These are phyloP conservation scores for Golovinomyces cichoracearum DNA, from an alignment of 2,329 filamentous ascomycete species.

Conservation along the genomic window DNA sequence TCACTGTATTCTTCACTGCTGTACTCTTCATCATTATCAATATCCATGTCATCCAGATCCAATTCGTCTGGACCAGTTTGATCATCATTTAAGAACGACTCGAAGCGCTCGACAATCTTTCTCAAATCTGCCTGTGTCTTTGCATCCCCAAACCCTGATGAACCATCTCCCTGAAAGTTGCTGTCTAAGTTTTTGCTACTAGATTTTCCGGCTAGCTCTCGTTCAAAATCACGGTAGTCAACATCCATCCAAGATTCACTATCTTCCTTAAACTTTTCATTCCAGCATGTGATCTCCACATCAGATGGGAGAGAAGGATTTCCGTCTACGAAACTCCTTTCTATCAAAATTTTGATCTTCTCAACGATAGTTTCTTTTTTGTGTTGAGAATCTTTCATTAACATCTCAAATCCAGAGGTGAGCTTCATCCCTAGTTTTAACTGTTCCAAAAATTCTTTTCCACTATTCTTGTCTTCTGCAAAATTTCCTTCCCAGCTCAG, in stretches of 20 bases:
- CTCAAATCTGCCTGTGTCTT: slow-evolving; percentile 49
- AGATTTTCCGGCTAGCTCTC: slow-evolving; percentile 34
- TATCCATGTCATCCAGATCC: slow-evolving; percentile 45
- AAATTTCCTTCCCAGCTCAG: slow-evolving; percentile 22
- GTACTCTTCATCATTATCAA: slow-evolving; percentile 24
- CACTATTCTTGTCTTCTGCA: slow-evolving; percentile 7
- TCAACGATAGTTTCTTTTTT: slow-evolving; percentile 42
- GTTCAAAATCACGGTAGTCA: slow-evolving; percentile 67
- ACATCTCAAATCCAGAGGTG: slow-evolving; percentile 72
- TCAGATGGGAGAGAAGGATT: slow-evolving; percentile 36
- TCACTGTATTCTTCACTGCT: slow-evolving; percentile 28
- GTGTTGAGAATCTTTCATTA: slow-evolving; percentile 40
- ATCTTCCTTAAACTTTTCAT: slow-evolving; percentile 35
- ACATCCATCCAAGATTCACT: slow-evolving; percentile 84
- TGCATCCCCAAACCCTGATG: slow-evolving; percentile 35
- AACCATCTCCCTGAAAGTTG: slow-evolving; percentile 6
- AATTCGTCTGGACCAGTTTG: slow-evolving; percentile 56
- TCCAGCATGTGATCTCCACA: slow-evolving; percentile 47
- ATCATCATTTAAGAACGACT: slow-evolving; percentile 71
- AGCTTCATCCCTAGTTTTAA: slow-evolving; percentile 72
- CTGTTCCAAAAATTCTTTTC: slow-evolving; percentile 9
- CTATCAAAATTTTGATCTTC: slow-evolving; percentile 50
- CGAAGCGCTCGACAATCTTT: slow-evolving; percentile 84
- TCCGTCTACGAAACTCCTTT: slow-evolving; percentile 31
- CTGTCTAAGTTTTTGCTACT: slow-evolving; percentile 16